Evolutionary conservation across 2,329 filamentous ascomycete genomes (phyloP).

Genomic region (Phialocephala sp.): DNA sequence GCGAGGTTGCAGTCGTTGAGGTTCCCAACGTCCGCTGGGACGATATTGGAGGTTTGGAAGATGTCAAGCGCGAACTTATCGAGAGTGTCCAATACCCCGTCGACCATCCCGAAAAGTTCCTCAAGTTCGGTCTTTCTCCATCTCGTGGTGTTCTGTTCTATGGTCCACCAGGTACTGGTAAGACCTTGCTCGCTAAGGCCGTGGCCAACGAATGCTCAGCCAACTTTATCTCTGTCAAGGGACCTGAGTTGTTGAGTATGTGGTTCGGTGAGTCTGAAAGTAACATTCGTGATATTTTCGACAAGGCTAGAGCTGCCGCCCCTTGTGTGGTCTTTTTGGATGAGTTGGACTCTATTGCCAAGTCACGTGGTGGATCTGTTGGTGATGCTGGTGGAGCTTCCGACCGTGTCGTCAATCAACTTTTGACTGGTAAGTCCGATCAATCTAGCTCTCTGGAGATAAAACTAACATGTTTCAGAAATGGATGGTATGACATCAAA

Average conservation of each 20-base stretch:
- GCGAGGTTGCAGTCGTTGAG: slow-evolving; percentile 98
- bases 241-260: slow-evolving; percentile 97
- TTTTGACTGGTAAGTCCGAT: slow-evolving; percentile 79
- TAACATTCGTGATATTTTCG: slow-evolving; percentile 99
- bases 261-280: slow-evolving; percentile 99
- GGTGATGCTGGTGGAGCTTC: slow-evolving; percentile 98
- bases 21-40: slow-evolving; percentile 99
- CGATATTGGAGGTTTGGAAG: slow-evolving; percentile 97
- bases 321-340: slow-evolving; percentile 99
- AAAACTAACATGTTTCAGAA: slow-evolving; percentile 64
- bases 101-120: slow-evolving; percentile 99
- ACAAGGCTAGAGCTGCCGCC: slow-evolving; percentile 97
- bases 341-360: slow-evolving; percentile 98
- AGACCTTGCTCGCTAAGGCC: slow-evolving; percentile 98
- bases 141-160: slow-evolving; percentile 99
- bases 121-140: slow-evolving; percentile 98
- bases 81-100: slow-evolving; percentile 99
- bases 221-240: slow-evolving; percentile 99
- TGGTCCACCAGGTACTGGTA: slow-evolving; percentile 99
- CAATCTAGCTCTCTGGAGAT: slow-evolving; percentile 16
- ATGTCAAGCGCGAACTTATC: slow-evolving; percentile 99
- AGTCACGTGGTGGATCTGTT: slow-evolving; percentile 95
- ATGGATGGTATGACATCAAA: slow-evolving; percentile 99
- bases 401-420: slow-evolving; percentile 99
- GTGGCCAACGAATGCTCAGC: slow-evolving; percentile 99